Conservation (phyloP, 179 eudicot species). For the Beta lomatogona region DNA sequence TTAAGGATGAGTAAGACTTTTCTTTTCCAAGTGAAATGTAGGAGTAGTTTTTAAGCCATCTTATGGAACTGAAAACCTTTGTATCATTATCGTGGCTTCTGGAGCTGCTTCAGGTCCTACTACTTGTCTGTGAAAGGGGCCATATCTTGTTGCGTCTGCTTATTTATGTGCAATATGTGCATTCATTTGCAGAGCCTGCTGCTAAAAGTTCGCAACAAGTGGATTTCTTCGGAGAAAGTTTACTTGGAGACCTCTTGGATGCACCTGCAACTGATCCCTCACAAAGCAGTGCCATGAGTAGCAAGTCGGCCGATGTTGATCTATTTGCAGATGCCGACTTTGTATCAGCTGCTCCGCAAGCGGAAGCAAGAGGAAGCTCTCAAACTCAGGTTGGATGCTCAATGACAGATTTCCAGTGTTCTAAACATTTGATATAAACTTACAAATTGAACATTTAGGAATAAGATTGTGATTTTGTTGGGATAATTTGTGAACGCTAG, state of each 20-base stretch:
- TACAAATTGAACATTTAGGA: neutral
- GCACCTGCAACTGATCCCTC: constrained; percentile 56
- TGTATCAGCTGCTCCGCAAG: constrained; percentile 72
- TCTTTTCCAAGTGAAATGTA: too few species aligned
- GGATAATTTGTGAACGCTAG: neutral
- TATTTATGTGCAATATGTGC: constrained; percentile 5
- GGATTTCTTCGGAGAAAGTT: constrained; percentile 80
- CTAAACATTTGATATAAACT: neutral
- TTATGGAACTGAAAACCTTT: neutral
- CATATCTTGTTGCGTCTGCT: constrained; percentile 1
- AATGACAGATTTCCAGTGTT: neutral
- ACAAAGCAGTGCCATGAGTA: constrained; percentile 38
- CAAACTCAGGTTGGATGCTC: constrained; percentile 45
- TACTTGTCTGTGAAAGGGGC: neutral
- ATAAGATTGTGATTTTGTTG: neutral
- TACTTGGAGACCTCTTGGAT: constrained; percentile 81
- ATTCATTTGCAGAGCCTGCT: constrained; percentile 55
- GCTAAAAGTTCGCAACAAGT: constrained; percentile 60
- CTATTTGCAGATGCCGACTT: constrained; percentile 93
- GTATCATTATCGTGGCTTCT: neutral
- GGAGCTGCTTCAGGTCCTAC: neutral
- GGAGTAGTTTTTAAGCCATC: neutral
- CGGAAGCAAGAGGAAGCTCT: constrained; percentile 44
- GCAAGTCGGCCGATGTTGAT: constrained; percentile 68
- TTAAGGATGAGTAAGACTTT: neutral